Percentiles rank a stretch among this genome's conserved stretches.
These are phyloP conservation scores for Podosphaera xanthii DNA, from an alignment of 2,329 filamentous ascomycete genomes.

Conservation along the genomic window DNA sequence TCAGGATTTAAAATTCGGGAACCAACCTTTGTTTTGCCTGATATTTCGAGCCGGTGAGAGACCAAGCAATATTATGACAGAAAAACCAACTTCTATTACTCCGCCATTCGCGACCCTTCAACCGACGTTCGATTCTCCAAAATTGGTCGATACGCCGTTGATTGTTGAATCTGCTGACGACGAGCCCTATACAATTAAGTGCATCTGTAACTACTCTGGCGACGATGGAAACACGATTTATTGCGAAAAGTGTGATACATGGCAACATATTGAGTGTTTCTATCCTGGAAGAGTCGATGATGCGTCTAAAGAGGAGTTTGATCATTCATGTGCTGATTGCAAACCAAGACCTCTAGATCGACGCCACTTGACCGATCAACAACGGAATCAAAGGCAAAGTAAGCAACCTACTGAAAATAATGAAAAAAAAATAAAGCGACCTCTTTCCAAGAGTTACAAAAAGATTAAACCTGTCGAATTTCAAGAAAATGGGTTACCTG, in stretches of 20 bases:
- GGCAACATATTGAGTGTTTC: conserved; percentile 97
- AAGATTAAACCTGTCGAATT: conserved; percentile 63
- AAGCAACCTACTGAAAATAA: conserved; percentile 22
- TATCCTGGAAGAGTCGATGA: conserved; percentile 53
- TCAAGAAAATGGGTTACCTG: conserved; percentile 43
- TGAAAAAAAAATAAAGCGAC: conserved; percentile 53
- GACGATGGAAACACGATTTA: conserved; percentile 96
- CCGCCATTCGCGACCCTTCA: conserved; percentile 16
- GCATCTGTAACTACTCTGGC: conserved; percentile 80
- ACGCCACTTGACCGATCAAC: conserved; percentile 51
- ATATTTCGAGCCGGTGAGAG: conserved; percentile 15
- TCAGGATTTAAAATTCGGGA: conserved; percentile 17
- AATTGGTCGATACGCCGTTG: conserved; percentile 11
- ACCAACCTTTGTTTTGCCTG: conserved; percentile 14
- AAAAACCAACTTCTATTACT: conserved; percentile 16
- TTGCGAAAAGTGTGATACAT: conserved; percentile 87
- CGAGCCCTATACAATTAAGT: conserved; percentile 88
- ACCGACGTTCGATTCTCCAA: conserved; percentile 7
- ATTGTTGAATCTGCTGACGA: conserved; percentile 34
- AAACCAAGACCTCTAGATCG: conserved; percentile 53
- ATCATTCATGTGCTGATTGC: conserved; percentile 80
- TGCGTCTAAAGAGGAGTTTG: conserved; percentile 45
- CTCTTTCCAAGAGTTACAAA: conserved; percentile 60
- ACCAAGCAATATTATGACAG: conserved; percentile 19
- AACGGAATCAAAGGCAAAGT: conserved; percentile 35